These are phyloP conservation scores for Polyrhizophydium stewartii DNA, from an alignment of 371 early-diverging fungal species.

Conservation along the genomic window DNA sequence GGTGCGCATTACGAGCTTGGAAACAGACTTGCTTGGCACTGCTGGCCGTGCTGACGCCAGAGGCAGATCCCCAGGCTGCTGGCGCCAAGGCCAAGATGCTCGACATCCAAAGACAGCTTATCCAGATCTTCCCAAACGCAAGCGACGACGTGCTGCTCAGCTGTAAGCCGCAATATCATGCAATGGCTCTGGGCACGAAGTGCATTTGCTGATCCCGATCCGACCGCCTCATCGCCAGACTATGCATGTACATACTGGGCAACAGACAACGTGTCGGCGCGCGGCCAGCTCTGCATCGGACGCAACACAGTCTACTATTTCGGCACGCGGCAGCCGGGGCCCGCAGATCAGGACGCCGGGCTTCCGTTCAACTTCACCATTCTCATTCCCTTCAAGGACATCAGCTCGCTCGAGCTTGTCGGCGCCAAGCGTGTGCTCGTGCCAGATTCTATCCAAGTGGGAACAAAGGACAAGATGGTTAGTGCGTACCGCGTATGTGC, in stretches of 20 bases:
- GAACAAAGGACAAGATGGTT: slow-evolving; percentile 23
- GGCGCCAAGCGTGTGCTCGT: slow-evolving; percentile 32
- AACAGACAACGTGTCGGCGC: slow-evolving; percentile 18
- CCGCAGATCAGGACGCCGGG: not conserved
- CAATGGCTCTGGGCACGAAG: not conserved
- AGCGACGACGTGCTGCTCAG: slow-evolving; percentile 38
- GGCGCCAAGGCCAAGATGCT: slow-evolving; percentile 22
- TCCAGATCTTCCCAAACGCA: slow-evolving; percentile 26
- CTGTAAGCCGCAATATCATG: slow-evolving; percentile 24
- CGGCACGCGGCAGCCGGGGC: slow-evolving; percentile 5
- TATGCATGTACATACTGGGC: slow-evolving; percentile 36
- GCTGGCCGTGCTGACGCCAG: not conserved
- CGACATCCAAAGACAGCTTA: slow-evolving; percentile 23
- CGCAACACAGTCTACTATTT: slow-evolving; percentile 39
- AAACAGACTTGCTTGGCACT: not conserved
- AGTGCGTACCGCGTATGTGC: slow-evolving; percentile 3
- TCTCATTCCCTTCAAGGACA: slow-evolving; percentile 27
- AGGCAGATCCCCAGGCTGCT: slow-evolving; percentile 32
- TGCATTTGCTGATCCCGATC: not conserved
- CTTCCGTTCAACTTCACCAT: not conserved
- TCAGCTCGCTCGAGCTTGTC: slow-evolving; percentile 30
- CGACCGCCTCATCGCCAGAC: slow-evolving; percentile 8
- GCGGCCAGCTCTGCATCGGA: slow-evolving; percentile 39
- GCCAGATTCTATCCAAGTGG: slow-evolving; percentile 38
- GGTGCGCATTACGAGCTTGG: slow-evolving; percentile 18